Evolutionary conservation across 1,284 basidiomycete species (phyloP).

Genomic region (Sporisorium iseilematis-ciliati): DNA sequence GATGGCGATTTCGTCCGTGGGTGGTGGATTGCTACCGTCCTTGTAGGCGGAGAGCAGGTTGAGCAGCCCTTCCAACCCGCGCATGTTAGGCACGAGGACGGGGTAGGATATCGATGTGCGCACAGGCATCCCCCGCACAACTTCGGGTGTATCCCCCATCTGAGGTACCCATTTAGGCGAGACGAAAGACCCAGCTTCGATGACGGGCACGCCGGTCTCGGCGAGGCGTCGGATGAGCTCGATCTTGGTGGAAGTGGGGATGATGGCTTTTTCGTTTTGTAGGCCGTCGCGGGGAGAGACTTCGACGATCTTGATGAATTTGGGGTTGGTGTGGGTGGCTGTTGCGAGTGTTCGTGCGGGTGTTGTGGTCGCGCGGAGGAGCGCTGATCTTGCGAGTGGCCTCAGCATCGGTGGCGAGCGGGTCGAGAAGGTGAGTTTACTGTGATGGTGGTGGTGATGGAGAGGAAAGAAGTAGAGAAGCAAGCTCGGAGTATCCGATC

Average conservation of each 20-base stretch:
- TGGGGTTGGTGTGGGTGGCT: constrained; percentile 6
- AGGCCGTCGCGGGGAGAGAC: constrained; percentile 92
- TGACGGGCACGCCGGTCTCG: constrained; percentile 78
- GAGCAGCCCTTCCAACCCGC: constrained; percentile 72
- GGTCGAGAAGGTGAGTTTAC: not conserved
- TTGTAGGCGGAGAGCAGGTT: constrained; percentile 23
- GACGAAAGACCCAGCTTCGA: constrained; percentile 93
- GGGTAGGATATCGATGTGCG: constrained; percentile 78
- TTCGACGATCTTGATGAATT: constrained; percentile 79
- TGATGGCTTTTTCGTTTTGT: constrained; percentile 85
- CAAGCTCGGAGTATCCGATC: no score
- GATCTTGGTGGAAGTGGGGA: constrained; percentile 81
- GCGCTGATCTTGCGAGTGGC: constrained; percentile 8
- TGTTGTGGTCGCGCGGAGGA: not conserved
- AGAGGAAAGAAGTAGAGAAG: not conserved
- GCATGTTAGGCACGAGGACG: constrained; percentile 86
- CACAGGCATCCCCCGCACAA: constrained; percentile 76
- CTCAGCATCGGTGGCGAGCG: constrained; percentile 16
- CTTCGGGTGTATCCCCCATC: constrained; percentile 66
- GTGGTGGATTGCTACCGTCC: constrained; percentile 8
- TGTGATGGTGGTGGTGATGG: not conserved
- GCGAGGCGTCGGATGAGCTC: constrained; percentile 84
- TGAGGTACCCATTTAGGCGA: constrained; percentile 81
- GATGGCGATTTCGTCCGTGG: constrained; percentile 86
- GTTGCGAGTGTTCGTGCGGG: constrained; percentile 26